Evolutionary conservation across 169 alveolate genomes (phyloP), one percentile per base, ranked within the genome.

Genomic region (Amoebophrya sp.): DNA sequence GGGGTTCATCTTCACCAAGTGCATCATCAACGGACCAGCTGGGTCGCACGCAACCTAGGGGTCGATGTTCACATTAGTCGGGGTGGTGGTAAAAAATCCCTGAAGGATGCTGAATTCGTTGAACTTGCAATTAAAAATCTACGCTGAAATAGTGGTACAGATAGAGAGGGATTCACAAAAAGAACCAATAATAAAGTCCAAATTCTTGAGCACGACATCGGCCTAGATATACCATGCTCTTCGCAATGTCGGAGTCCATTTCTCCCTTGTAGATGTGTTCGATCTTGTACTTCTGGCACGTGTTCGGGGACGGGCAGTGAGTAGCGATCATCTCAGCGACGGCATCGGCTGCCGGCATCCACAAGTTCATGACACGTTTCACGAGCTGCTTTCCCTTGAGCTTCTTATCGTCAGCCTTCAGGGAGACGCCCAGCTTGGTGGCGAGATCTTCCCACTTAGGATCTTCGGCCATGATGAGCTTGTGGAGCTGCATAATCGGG

Each of bases 261-360:
- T 91, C 92, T 23, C 94, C 94, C 91, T 92, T 91, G 94, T 92
- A 92, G 92, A 92, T 53, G 94, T 92, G 89, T 92, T 92, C 94
- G 90, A 92, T 91, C 26, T 91, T 91, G 89, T 55, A 89, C 94
- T 92, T 92, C 92, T 92, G 94, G n/a, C 92, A 92, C 0, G 1
- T n/a, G 53, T 65, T 65, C 83, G 83, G 83, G 33, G 18, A 26
- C 33, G 83, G 83, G 12, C 38, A 29, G 83, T 65, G 83, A 6
- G 98, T 94, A 95, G 98, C 99, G 93, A 99, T 98, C 99, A 98
- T 99, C 95, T 98, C 99, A 92, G 98, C 95, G 89, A 99, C 95
- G 41, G 99, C 98, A 95, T 99, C 99, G 41, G 99, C 99, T 54
- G 99, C 99, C 90, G 99, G 99, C 94, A 98, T 95, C 99, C 99